These are phyloP conservation scores for Pluteus cervinus DNA, from an alignment of 768 basidiomycete genomes.

Conservation along the genomic window DNA sequence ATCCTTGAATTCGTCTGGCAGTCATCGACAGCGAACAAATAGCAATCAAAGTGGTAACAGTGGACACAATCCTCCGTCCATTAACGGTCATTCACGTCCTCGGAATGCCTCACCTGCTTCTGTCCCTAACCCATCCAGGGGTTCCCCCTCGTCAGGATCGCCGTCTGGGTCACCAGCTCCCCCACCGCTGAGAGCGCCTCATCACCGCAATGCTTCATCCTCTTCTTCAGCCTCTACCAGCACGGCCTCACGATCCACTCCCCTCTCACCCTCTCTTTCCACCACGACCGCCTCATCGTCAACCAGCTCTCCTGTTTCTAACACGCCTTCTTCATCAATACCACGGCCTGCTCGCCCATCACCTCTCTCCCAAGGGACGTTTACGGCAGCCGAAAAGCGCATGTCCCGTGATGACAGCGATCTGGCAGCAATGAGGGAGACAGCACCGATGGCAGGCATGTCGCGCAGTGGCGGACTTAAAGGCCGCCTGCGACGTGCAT, in stretches of 20 bases:
- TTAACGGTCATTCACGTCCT: slow-evolving; percentile 27
- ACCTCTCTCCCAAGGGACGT: slow-evolving; percentile 63
- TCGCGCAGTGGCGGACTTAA: slow-evolving; percentile 68
- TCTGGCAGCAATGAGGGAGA: slow-evolving; percentile 49
- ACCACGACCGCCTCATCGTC: slow-evolving; percentile 27
- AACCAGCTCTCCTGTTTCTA: slow-evolving; percentile 23
- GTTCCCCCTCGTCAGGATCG: slow-evolving; percentile 11
- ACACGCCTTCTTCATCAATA: slow-evolving; percentile 18
- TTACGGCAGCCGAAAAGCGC: slow-evolving; percentile 61
- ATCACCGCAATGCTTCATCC: slow-evolving; percentile 37
- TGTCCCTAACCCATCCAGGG: slow-evolving; percentile 5
- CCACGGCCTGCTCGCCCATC: slow-evolving; percentile 51
- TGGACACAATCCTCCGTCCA: slow-evolving; percentile 28
- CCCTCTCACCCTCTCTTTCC: slow-evolving; percentile 24
- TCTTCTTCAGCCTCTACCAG: slow-evolving; percentile 43
- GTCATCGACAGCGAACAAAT: slow-evolving; percentile 61
- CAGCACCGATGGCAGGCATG: slow-evolving; percentile 29
- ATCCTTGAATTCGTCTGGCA: slow-evolving; percentile 64
- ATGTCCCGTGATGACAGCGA: slow-evolving; percentile 78
- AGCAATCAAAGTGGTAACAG: slow-evolving; percentile 61
- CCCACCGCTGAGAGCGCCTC: slow-evolving; percentile 30
- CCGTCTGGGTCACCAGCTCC: slow-evolving; percentile 13
- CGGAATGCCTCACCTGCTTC: slow-evolving; percentile 24
- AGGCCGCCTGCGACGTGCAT: slow-evolving; percentile 64
- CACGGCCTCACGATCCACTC: slow-evolving; percentile 27